A percentile compares a stretch with the other conserved stretches of the same genome.
These are phyloP conservation scores for Fusarium robinianum DNA, from an alignment of 2,329 filamentous ascomycete genomes.

Conservation along the genomic window DNA sequence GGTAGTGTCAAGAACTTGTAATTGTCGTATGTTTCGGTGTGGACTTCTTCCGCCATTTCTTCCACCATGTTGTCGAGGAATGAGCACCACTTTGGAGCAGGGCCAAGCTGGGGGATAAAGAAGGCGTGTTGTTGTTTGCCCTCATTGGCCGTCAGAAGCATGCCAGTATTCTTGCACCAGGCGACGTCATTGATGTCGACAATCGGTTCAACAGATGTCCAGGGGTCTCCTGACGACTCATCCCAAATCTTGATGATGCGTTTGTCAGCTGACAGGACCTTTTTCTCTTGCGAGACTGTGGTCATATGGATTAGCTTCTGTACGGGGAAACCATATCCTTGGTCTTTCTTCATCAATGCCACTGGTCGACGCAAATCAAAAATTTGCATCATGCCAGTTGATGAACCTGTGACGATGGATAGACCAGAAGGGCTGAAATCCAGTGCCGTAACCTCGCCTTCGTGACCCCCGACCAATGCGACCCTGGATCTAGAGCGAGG, in stretches of 20 bases:
- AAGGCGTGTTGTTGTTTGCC: conserved; percentile 94
- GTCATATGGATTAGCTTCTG: conserved; percentile 79
- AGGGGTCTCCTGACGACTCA: conserved; percentile 77
- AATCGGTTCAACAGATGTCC: conserved; percentile 93
- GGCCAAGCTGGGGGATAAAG: conserved; percentile 90
- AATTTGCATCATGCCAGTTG: conserved; percentile 82
- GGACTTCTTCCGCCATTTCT: conserved; percentile 89
- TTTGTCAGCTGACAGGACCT: conserved; percentile 91
- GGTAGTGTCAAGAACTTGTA: conserved; percentile 95
- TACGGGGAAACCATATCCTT: conserved; percentile 92
- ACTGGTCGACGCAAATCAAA: conserved; percentile 90
- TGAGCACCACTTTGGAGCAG: conserved; percentile 92
- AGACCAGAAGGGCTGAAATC: conserved; percentile 85
- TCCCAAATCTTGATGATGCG: conserved; percentile 98
- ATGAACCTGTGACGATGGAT: conserved; percentile 84
- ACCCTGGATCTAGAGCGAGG: conserved; percentile 80
- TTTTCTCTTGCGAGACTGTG: conserved; percentile 75
- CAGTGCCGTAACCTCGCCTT: conserved; percentile 81
- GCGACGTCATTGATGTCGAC: conserved; percentile 95
- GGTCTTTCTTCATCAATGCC: conserved; percentile 87
- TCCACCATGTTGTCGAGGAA: conserved; percentile 98
- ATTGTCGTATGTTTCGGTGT: conserved; percentile 91
- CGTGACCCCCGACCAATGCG: conserved; percentile 71
- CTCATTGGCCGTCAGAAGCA: conserved; percentile 96
- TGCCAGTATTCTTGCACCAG: conserved; percentile 89